Base-by-base conservation (phyloP, 1,284 basidiomycete species). In the Ceratobasidium sp. region DNA sequence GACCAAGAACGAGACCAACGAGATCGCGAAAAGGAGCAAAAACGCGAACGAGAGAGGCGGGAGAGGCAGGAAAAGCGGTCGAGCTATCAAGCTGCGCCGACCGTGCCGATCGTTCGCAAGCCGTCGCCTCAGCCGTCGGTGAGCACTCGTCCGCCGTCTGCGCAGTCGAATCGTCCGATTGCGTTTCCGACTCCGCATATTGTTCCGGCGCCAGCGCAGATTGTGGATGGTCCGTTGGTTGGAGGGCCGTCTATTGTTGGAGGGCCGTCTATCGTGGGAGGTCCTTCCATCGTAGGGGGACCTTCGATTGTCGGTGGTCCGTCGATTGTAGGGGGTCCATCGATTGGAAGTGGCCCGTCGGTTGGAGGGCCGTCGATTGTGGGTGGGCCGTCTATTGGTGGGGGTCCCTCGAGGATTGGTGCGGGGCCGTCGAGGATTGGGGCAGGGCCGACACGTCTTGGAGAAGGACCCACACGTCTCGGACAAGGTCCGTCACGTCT, bases 91-190 rank as follows among this genome's bases (percentile, higher is more conserved):
- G 26, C 70, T 38, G 59, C 70, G 26, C 59, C 59, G 23, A 17
- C 70, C 12, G 57, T 74, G 10, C 70, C 70, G 9, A 74, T 74
- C 40, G 40, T 74, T 10, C 70, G 57, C 13, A 74, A 61, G 15
- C 70, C 70, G 4, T 74, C 59, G 57, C 59, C 57, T 33, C 56
- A 46, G 52, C 57, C 70, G 38, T 33, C 46, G 33, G 42, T 46
- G 26, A 28, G 44, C 23, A 50, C 20, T 15, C 57, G 38, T 10
- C 70, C 40, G 6, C 56, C 56, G 1, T 46, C 48, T 15, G 9
- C 23, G 44, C 52, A 28, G 26, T 44, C 57, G 42, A 57, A 62
- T 64, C 48, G 70, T 3, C 70, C 57, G 59, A 64, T 74, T 38
- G 44, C 44, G 57, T 74, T 62, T 28, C 70, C 70, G 26, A 40